These are phyloP conservation scores for Ramaria rubella DNA, from an alignment of 768 basidiomycete genomes.

Conservation along the genomic window DNA sequence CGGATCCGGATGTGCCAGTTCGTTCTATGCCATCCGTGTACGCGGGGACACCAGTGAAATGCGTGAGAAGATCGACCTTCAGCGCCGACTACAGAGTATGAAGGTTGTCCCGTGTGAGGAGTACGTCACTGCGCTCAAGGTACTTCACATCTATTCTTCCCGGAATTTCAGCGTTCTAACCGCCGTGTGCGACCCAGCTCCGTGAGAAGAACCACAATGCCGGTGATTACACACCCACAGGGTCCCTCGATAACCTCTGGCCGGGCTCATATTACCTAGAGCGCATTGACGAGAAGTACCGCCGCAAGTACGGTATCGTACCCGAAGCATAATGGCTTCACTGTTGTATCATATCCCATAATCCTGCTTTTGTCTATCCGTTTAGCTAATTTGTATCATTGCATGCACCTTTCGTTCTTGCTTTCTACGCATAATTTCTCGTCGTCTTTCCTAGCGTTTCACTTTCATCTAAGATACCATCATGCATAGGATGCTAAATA, in stretches of 20 bases:
- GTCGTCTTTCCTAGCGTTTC: background rate
- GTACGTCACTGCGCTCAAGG: slow-evolving; percentile 77
- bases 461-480: background rate
- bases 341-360: background rate
- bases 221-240: slow-evolving; percentile 74
- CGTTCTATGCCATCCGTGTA: slow-evolving; percentile 83
- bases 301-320: slow-evolving; percentile 72
- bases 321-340: slow-evolving; percentile 20
- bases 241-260: slow-evolving; percentile 89
- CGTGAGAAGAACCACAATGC: slow-evolving; percentile 97
- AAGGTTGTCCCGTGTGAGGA: slow-evolving; percentile 89
- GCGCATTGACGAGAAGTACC: slow-evolving; percentile 82
- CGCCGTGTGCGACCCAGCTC: slow-evolving; percentile 45
- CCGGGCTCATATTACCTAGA: slow-evolving; percentile 91
- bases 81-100: slow-evolving; percentile 73
- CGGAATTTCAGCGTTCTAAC: background rate
- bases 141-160: slow-evolving; percentile 21
- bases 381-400: no score
- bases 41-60: slow-evolving; percentile 86
- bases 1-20: slow-evolving; percentile 90
- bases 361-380: background rate
- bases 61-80: slow-evolving; percentile 71
- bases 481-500: background rate
- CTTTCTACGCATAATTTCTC: background rate
- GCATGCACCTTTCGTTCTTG: no score